Evolutionary conservation across 192 early-diverging fungal species (phyloP).

Genomic region (Powellomyces hirtus): DNA sequence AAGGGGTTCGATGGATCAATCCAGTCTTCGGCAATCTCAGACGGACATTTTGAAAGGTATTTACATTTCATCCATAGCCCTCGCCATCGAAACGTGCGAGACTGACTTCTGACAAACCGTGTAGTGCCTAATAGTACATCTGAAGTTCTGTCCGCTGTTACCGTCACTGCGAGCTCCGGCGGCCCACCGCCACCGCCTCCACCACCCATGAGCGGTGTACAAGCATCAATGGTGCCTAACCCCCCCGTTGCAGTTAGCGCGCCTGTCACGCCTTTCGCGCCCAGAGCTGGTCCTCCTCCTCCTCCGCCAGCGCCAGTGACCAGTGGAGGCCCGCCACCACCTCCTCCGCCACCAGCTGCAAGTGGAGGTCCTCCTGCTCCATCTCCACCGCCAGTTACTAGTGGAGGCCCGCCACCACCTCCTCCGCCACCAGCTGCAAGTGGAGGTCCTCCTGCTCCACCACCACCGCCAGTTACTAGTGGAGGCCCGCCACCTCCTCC

Average conservation of each 20-base stretch:
- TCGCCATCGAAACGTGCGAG: no score
- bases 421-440: not conserved
- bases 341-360: constrained; percentile 28
- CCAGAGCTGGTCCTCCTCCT: no score
- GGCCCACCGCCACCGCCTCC: constrained; percentile 8
- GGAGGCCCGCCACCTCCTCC: constrained; percentile 24
- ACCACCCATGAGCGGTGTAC: not conserved
- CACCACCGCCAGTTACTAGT: not conserved
- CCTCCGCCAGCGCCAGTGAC: not conserved
- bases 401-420: constrained; percentile 13
- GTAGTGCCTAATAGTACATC: no score
- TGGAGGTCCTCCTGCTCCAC: not conserved
- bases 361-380: constrained; percentile 28
- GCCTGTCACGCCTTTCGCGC: no score
- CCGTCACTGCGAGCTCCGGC: not conserved
- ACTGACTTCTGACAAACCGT: no score
- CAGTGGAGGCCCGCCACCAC: constrained; percentile 26
- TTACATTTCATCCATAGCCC: no score
- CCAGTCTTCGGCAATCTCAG: not conserved
- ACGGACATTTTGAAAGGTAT: no score
- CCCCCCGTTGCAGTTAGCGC: no score
- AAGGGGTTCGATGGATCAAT: not conserved
- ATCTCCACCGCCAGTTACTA: not conserved
- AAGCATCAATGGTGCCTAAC: no score
- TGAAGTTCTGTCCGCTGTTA: no score